phyloP scores from a whole-genome alignment of 2,329 filamentous ascomycete genomes.

The Nemania diffusa region DNA sequence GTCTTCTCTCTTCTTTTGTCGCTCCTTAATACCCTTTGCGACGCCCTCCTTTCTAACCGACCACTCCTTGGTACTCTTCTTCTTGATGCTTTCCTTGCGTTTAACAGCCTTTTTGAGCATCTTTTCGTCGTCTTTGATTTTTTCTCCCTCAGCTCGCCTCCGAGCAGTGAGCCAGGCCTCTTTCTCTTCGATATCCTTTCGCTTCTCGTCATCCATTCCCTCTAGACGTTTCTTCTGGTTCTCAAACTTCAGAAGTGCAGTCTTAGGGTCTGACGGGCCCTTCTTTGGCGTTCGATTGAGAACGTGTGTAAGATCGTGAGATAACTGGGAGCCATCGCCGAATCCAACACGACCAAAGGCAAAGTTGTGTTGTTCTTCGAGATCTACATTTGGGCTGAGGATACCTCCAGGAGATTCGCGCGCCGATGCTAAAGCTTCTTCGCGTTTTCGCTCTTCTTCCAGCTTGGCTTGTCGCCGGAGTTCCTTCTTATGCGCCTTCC shows the following conservation, averaged over 20 bases:
- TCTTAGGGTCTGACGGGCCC: conserved; percentile 85
- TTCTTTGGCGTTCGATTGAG: conserved; percentile 78
- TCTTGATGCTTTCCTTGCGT: conserved; percentile 88
- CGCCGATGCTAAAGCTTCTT: conserved; percentile 68
- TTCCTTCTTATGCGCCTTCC: conserved; percentile 90
- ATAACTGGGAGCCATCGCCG: conserved; percentile 82
- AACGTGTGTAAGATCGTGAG: conserved; percentile 72
- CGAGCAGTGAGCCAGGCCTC: conserved; percentile 93
- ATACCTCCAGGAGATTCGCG: conserved; percentile 69
- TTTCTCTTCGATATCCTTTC: conserved; percentile 89
- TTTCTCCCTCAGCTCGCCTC: conserved; percentile 88
- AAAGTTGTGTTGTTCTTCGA: conserved; percentile 72
- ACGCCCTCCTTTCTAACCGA: conserved; percentile 77
- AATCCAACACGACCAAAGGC: conserved; percentile 94
- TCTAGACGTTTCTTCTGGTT: conserved; percentile 85
- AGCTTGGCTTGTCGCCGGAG: conserved; percentile 79
- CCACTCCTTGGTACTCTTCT: conserved; percentile 93
- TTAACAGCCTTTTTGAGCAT: conserved; percentile 95
- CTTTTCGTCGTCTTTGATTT: conserved; percentile 84
- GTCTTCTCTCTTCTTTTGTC: conserved; percentile 83
- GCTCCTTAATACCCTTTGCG: conserved; percentile 78
- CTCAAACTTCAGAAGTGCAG: conserved; percentile 83
- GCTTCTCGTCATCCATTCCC: conserved; percentile 80
- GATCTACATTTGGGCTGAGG: conserved; percentile 65
- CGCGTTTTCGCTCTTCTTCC: conserved; percentile 76